Evolutionary conservation across 768 basidiomycete genomes (phyloP).

Genomic region (Leccinellum albellum): DNA sequence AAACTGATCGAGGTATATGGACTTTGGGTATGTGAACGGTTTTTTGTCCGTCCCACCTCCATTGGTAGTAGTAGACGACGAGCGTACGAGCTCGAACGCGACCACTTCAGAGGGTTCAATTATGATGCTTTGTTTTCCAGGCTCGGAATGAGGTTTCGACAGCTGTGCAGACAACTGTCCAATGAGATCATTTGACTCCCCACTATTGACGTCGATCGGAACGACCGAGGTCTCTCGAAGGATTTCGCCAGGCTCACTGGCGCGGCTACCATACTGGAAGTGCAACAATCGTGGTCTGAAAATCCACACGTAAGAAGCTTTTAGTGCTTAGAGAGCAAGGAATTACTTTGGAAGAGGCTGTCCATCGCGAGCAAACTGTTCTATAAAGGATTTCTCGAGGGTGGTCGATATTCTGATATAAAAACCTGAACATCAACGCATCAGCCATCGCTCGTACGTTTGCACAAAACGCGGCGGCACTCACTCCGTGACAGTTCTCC

Average conservation of each 20-base stretch:
- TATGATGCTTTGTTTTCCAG: conserved; percentile 52
- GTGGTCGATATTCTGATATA: conserved; percentile 39
- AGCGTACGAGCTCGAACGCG: conserved; percentile 48
- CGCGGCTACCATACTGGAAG: conserved; percentile 51
- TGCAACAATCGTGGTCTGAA: conserved; percentile 44
- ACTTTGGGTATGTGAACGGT: conserved; percentile 57
- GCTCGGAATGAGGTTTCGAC: conserved; percentile 24
- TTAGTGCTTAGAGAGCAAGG: neutral
- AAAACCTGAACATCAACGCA: conserved; percentile 40
- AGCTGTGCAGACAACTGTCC: conserved; percentile 42
- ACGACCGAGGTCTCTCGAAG: conserved; percentile 46
- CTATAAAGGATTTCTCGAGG: conserved; percentile 44
- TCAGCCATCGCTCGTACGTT: conserved; percentile 11
- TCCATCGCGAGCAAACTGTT: conserved; percentile 35
- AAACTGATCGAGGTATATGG: conserved; percentile 72
- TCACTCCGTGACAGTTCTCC: conserved; percentile 44
- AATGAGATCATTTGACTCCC: conserved; percentile 53
- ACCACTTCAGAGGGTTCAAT: conserved; percentile 61
- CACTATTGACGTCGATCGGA: conserved; percentile 44
- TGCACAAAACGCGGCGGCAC: conserved; percentile 1
- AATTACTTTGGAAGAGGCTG: conserved; percentile 31
- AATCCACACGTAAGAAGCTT: neutral
- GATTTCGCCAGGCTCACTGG: conserved; percentile 30
- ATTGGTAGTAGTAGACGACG: conserved; percentile 9
- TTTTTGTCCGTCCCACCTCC: conserved; percentile 26